Conservation (phyloP, 1,139 yeast species). For the Insectozyma bohioensis region DNA sequence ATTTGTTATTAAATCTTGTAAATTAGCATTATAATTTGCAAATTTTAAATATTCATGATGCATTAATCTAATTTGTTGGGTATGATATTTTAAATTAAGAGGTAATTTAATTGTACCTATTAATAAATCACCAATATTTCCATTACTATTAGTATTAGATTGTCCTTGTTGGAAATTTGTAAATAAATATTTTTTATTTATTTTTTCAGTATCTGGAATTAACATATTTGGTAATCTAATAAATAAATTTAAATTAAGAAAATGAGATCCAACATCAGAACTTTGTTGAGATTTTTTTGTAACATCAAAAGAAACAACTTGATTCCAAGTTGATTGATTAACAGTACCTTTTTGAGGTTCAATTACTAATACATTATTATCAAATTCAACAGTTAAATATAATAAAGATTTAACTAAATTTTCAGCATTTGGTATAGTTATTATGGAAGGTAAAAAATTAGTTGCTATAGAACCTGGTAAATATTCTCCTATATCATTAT, state of each 20-base stretch:
- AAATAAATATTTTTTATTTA: conserved; percentile 29
- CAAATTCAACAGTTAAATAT: conserved; percentile 74
- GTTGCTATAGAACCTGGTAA: conserved; percentile 38
- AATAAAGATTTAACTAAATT: conserved; percentile 55
- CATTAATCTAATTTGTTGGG: conserved; percentile 38
- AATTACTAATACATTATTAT: conserved; percentile 78
- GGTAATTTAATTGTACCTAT: conserved; percentile 47
- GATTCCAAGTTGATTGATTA: conserved; percentile 64
- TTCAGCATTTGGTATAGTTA: conserved; percentile 54
- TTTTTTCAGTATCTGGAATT: conserved; percentile 46
- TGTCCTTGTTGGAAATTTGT: conserved; percentile 19
- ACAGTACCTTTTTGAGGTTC: conserved; percentile 76
- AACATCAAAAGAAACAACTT: conserved; percentile 89
- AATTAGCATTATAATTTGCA: conserved; percentile 22
- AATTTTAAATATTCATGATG: conserved; percentile 50
- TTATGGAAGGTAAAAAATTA: conserved; percentile 62
- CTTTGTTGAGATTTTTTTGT: conserved; percentile 48
- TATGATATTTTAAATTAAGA: conserved; percentile 39
- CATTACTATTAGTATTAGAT: conserved; percentile 6
- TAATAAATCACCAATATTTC: conserved; percentile 39
- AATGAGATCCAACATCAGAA: conserved; percentile 22
- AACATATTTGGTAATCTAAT: conserved; percentile 72
- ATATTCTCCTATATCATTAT: conserved; percentile 23
- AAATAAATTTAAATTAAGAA: conserved; percentile 70
- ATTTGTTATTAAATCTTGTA: conserved; percentile 12